These are phyloP conservation scores for Kuraishia borneana DNA, from an alignment of 805 yeast species.

Conservation along the genomic window DNA sequence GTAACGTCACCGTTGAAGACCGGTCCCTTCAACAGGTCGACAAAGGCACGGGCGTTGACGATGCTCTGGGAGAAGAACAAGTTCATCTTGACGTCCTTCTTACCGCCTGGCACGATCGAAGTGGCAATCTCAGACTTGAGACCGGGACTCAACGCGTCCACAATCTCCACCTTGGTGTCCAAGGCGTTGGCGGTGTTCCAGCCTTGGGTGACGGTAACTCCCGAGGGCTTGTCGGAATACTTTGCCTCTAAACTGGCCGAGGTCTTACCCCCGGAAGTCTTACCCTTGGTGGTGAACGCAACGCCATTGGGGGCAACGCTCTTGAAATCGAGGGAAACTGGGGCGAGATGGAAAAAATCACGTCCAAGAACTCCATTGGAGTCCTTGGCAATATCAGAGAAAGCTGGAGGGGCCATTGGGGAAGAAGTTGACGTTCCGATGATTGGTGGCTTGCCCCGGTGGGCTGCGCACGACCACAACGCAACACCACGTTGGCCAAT, in stretches of 20 bases:
- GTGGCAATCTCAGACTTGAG: constrained; percentile 88
- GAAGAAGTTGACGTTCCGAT: no score
- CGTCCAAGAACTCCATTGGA: constrained; percentile 81
- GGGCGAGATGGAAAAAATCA: constrained; percentile 89
- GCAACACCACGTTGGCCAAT: no score
- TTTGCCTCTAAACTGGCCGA: constrained; percentile 87
- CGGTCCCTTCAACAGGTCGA: constrained; percentile 93
- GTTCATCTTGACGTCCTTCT: constrained; percentile 83
- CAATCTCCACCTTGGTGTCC: constrained; percentile 87
- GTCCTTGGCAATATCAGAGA: constrained; percentile 86
- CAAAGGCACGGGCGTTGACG: constrained; percentile 88
- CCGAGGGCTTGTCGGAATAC: constrained; percentile 85
- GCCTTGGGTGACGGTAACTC: constrained; percentile 91
- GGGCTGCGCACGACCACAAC: no score
- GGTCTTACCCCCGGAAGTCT: constrained; percentile 69
- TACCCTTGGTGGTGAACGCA: constrained; percentile 88
- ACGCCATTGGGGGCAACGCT: constrained; percentile 96
- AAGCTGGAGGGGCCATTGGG: constrained; percentile 76
- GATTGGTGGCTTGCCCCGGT: no score
- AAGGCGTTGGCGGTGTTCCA: constrained; percentile 93
- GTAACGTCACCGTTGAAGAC: constrained; percentile 91
- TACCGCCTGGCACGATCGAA: constrained; percentile 73
- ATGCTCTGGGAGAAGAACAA: constrained; percentile 87
- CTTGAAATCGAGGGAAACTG: constrained; percentile 81
- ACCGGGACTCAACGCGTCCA: constrained; percentile 89